A percentile compares a stretch with the other conserved stretches of the same genome.
phyloP scores from a whole-genome alignment of 305 asterid genomes.

The Euphrasia arctica region DNA sequence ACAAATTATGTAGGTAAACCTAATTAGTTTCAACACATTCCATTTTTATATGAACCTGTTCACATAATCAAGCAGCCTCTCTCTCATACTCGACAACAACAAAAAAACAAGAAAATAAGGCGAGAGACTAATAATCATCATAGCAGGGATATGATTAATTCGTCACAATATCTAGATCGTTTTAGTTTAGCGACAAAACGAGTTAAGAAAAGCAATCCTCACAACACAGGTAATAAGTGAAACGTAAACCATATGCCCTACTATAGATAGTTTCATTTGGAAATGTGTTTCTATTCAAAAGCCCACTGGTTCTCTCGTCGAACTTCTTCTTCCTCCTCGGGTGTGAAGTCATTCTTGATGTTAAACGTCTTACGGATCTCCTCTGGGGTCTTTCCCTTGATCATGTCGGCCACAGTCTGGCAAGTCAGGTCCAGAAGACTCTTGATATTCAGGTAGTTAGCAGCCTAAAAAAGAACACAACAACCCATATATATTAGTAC shows the following conservation, averaged over 20 bases:
- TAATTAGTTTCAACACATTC: too few species aligned
- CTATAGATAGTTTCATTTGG: slow-evolving; percentile 6
- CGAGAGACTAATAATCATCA: background rate
- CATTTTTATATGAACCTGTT: too few species aligned
- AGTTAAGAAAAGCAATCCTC: slow-evolving; percentile 18
- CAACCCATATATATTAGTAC: background rate
- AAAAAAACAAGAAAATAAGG: background rate
- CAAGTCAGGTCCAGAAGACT: slow-evolving; percentile 46
- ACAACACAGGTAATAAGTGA: slow-evolving; percentile 14
- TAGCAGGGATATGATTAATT: background rate
- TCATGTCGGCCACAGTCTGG: slow-evolving; percentile 47
- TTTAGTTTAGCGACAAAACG: slow-evolving; percentile 7
- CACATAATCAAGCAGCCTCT: too few species aligned
- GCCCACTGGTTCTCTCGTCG: slow-evolving; percentile 53
- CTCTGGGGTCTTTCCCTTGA: slow-evolving; percentile 42
- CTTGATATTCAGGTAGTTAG: slow-evolving; percentile 49
- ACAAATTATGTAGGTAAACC: too few species aligned
- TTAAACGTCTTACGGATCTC: slow-evolving; percentile 45
- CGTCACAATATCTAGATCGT: slow-evolving; percentile 12
- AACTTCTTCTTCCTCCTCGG: slow-evolving; percentile 48
- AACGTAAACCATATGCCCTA: background rate
- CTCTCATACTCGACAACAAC: background rate
- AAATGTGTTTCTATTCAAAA: slow-evolving; percentile 32
- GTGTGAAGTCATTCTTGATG: slow-evolving; percentile 45
- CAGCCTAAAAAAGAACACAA: slow-evolving; percentile 33